These are phyloP conservation scores for Chrysanthemum seticuspe DNA, from an alignment of 129 eudicot species.

Conservation along the genomic window DNA sequence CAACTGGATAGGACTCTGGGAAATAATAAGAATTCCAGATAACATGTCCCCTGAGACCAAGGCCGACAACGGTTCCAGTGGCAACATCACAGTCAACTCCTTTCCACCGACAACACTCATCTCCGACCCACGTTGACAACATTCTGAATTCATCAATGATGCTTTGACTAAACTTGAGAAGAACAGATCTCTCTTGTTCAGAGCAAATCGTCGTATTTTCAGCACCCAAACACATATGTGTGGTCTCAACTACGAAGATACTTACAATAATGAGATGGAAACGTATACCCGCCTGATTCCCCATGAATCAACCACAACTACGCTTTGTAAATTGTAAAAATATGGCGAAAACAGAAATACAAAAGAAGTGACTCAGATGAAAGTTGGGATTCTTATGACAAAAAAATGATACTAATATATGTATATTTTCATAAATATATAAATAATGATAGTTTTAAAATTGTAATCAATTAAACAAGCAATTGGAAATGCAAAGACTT, in stretches of 20 bases:
- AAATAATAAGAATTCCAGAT: too few species aligned
- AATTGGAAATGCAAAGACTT: too few species aligned
- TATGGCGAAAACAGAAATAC: too few species aligned
- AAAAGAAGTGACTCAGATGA: too few species aligned
- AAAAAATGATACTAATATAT: too few species aligned
- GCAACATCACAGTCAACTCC: slow-evolving; percentile 20
- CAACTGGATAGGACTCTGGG: too few species aligned
- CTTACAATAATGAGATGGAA: not conserved
- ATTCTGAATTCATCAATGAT: not conserved
- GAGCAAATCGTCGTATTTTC: not conserved
- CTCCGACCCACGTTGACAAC: slow-evolving; percentile 30
- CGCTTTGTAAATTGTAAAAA: too few species aligned
- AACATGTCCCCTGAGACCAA: not conserved
- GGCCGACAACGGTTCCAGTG: slow-evolving; percentile 18
- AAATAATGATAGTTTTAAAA: too few species aligned
- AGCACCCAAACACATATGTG: slow-evolving; percentile 3
- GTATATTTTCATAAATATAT: too few species aligned
- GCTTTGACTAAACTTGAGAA: slow-evolving; percentile 23
- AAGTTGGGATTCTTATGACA: too few species aligned
- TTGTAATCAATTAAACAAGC: too few species aligned
- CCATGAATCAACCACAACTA: not conserved
- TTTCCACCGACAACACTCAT: slow-evolving; percentile 27
- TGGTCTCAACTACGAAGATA: not conserved
- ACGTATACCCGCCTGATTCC: not conserved
- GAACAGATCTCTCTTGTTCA: slow-evolving; percentile 29